Evolutionary conservation across 805 yeast species (phyloP), one percentile per base, ranked within the genome.

Genomic region (Ogataea parapolymorpha): DNA sequence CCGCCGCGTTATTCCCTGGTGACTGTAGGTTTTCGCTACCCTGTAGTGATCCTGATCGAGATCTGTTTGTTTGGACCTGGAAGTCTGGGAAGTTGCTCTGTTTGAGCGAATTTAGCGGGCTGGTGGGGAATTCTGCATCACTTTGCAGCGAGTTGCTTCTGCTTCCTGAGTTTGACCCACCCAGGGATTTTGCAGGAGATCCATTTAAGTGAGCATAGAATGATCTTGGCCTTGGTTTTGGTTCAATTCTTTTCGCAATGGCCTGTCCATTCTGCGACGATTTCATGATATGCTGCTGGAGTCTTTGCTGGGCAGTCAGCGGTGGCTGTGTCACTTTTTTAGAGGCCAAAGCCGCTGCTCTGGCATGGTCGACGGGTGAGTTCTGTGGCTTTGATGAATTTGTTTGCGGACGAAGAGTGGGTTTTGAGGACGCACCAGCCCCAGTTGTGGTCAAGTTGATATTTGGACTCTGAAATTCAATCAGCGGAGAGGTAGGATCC

Each of bases 251-350:
- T 41, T 56, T 61, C 3, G 61, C 51, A 23, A 51, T 51, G 24
- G 64, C 44, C 23, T 55, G 54, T 5, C 70, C 70, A 37, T 43
- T 58, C 32, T 55, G 56, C 3, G 60, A 42, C 6, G 67, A 59
- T 44, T 50, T 55, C 32, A 55, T 16, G 15, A 65, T 65, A 36
- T 63, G 67, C 40, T 56, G 61, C 32, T 65, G 68, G 16, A 65
- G 43, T 37, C 69, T 50, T 39, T 63, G 67, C 28, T 62, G 62
- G 1, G 69, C 70, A 7, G 62, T 54, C 11, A 58, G 26, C 2
- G 56, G 55, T 22, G 41, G 51, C 7, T 43, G 42, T 1, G 42
- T 31, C 5, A 38, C 20, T 20, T 47, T 50, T 28, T 39, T 55
- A 3, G 51, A 44, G 5, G 53, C 54, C 16, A 49, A 34, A 5